Percentiles rank a stretch among this genome's conserved stretches.
phyloP scores from a whole-genome alignment of 1,284 basidiomycete genomes.

The Entoloma clypeatum region DNA sequence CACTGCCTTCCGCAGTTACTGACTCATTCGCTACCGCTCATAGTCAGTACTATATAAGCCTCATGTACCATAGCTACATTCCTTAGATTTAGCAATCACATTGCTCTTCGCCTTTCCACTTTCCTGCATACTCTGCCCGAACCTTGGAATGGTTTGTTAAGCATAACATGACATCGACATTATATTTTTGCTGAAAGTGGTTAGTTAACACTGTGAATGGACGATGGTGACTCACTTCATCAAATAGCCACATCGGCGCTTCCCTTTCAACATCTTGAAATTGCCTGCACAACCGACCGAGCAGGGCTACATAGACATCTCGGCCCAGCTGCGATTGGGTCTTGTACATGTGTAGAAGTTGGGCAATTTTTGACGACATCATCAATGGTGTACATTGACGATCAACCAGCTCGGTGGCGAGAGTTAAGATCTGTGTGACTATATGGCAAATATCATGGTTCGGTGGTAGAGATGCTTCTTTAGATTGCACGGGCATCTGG shows the following conservation, averaged over 20 bases:
- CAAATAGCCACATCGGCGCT: slow-evolving; percentile 94
- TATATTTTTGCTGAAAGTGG: slow-evolving; percentile 80
- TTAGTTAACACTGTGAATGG: slow-evolving; percentile 8
- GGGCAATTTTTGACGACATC: slow-evolving; percentile 94
- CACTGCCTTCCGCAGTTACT: no score
- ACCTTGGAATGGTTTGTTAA: slow-evolving; percentile 83
- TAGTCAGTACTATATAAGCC: no score
- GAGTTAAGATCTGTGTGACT: slow-evolving; percentile 75
- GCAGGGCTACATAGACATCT: slow-evolving; percentile 86
- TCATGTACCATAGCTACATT: no score
- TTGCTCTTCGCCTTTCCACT: slow-evolving; percentile 88
- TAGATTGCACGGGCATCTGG: slow-evolving; percentile 63
- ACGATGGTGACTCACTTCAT: slow-evolving; percentile 62
- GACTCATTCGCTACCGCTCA: no score
- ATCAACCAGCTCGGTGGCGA: slow-evolving; percentile 76
- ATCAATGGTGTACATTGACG: slow-evolving; percentile 84
- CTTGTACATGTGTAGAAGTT: slow-evolving; percentile 86
- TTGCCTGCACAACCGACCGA: slow-evolving; percentile 86
- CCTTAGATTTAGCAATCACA: no score
- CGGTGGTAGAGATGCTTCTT: slow-evolving; percentile 63
- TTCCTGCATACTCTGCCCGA: slow-evolving; percentile 76
- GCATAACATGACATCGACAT: slow-evolving; percentile 90
- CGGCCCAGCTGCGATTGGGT: slow-evolving; percentile 78
- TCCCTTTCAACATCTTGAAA: slow-evolving; percentile 95
- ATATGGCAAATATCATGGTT: slow-evolving; percentile 86